A percentile compares a stretch with the other conserved stretches of the same genome.
Conservation (phyloP, 2,329 filamentous ascomycete species). For the Epichloe sp. region DNA sequence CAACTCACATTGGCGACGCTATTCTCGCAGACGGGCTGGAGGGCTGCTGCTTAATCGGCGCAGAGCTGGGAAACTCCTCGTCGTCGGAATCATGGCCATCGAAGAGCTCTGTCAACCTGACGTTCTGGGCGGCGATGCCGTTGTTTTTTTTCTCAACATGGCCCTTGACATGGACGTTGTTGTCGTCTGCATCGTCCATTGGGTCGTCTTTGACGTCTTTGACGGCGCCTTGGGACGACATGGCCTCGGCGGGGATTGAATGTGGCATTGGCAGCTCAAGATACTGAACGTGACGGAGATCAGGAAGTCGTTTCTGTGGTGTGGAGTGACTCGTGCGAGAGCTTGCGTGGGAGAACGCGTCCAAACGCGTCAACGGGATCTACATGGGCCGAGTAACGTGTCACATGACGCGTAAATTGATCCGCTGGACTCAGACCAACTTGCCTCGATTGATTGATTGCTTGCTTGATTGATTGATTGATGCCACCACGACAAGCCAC, state of each 20-base stretch:
- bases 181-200: constrained; percentile 21
- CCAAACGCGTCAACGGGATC: too few relatives aligned
- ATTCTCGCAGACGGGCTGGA: constrained; percentile 29
- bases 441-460: too few relatives aligned
- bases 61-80: constrained; percentile 45
- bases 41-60: constrained; percentile 21
- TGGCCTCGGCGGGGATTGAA: constrained; percentile 23
- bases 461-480: too few relatives aligned
- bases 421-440: too few relatives aligned
- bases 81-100: constrained; percentile 46
- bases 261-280: constrained; percentile 28
- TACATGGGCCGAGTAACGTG: too few relatives aligned
- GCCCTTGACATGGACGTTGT: constrained; percentile 28
- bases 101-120: constrained; percentile 47
- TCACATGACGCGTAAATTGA: too few relatives aligned
- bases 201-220: constrained; percentile 19
- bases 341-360: too few relatives aligned
- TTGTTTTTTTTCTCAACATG: constrained; percentile 18
- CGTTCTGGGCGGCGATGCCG: constrained; percentile 25
- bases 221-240: constrained; percentile 14
- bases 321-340: too few relatives aligned
- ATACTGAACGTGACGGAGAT: too few relatives aligned
- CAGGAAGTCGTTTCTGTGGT: too few relatives aligned
- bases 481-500: too few relatives aligned
- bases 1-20: constrained; percentile 30